These are phyloP conservation scores for Phytophthora vignae DNA, from an alignment of 352 stramenopile genomes.

Conservation along the genomic window DNA sequence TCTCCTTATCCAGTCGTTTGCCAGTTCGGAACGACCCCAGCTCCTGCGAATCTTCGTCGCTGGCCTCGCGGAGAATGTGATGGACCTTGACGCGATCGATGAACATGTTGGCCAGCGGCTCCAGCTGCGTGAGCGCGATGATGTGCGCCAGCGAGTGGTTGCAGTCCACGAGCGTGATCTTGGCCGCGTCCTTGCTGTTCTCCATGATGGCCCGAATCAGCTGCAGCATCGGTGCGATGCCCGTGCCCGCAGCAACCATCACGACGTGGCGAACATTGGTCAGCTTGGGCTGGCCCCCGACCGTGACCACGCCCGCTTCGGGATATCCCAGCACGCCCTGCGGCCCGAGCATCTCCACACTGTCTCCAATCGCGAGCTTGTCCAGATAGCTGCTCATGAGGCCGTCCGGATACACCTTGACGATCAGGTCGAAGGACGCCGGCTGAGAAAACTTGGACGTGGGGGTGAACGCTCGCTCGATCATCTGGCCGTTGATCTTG, in stretches of 20 bases:
- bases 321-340: slow-evolving; percentile 74
- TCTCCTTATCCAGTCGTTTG: slow-evolving; percentile 47
- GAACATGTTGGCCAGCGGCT: slow-evolving; percentile 86
- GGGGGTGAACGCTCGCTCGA: slow-evolving; percentile 82
- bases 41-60: slow-evolving; percentile 51
- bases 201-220: slow-evolving; percentile 78
- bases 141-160: slow-evolving; percentile 75
- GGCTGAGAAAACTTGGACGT: slow-evolving; percentile 76
- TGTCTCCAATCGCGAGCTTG: slow-evolving; percentile 56
- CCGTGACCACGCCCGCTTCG: slow-evolving; percentile 54
- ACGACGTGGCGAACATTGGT: slow-evolving; percentile 66
- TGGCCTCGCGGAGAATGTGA: slow-evolving; percentile 68
- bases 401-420: slow-evolving; percentile 84
- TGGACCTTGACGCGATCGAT: slow-evolving; percentile 64
- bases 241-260: slow-evolving; percentile 78
- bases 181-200: slow-evolving; percentile 56
- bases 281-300: slow-evolving; percentile 53
- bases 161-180: slow-evolving; percentile 79
- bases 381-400: slow-evolving; percentile 80
- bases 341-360: slow-evolving; percentile 78
- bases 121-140: slow-evolving; percentile 76
- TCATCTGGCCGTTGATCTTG: slow-evolving; percentile 75
- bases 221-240: slow-evolving; percentile 88
- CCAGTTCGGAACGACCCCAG: slow-evolving; percentile 63
- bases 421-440: slow-evolving; percentile 72